Conservation (phyloP, 768 basidiomycete genomes). For the Leccinum rimulosum region DNA sequence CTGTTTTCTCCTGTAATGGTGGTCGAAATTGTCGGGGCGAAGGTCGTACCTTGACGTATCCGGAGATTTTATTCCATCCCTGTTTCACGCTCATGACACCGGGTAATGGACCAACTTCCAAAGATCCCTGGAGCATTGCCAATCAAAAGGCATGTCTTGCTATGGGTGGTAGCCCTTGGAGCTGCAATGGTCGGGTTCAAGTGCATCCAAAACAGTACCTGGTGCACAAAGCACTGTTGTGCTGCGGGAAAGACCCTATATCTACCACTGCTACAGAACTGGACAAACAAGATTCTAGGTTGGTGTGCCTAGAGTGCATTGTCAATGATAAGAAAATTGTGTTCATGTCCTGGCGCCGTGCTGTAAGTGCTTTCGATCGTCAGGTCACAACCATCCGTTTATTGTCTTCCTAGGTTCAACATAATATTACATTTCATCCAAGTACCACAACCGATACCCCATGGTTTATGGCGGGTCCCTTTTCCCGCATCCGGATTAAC, state of each 20-base stretch:
- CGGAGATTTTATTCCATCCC: conserved; percentile 28
- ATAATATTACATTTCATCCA: conserved; percentile 15
- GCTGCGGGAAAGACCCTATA: conserved; percentile 25
- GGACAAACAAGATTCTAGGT: conserved; percentile 19
- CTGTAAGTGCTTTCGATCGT: conserved; percentile 12
- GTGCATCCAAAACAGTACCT: conserved; percentile 18
- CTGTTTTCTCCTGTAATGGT: conserved; percentile 24
- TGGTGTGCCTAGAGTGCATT: conserved; percentile 20
- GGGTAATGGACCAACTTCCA: conserved; percentile 9
- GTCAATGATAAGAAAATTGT: conserved; percentile 1
- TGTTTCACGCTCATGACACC: conserved; percentile 21
- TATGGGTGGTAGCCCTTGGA: conserved; percentile 28
- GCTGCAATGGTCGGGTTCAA: conserved; percentile 17
- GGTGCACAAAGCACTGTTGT: conserved; percentile 15
- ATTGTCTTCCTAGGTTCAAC: conserved; percentile 18
- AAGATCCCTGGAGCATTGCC: conserved; percentile 22
- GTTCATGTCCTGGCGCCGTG: conserved; percentile 25
- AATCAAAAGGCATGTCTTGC: conserved; percentile 19
- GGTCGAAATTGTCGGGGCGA: conserved; percentile 13
- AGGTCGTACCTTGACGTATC: conserved; percentile 20
- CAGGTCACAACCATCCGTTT: not conserved
- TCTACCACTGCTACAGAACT: conserved; percentile 25
- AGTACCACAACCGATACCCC: conserved; percentile 1
- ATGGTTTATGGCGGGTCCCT: conserved; percentile 8
- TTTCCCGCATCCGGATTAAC: not conserved